Percentiles rank a stretch among this genome's conserved stretches.
Conservation (phyloP, 148 eudicot genomes). For the Cornus florida region DNA sequence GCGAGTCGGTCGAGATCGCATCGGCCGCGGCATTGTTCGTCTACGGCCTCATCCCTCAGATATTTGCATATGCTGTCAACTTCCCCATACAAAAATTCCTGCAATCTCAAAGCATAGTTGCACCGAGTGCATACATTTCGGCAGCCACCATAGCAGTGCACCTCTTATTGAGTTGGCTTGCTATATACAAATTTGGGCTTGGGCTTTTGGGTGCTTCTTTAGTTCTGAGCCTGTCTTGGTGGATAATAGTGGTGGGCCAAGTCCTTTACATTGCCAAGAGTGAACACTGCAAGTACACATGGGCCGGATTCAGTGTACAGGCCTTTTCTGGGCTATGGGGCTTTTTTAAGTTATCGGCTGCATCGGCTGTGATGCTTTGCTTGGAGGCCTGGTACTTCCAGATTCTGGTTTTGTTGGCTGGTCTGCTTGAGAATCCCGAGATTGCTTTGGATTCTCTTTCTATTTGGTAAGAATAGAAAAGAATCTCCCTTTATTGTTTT, state of each 20-base stretch:
- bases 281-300: conserved; percentile 24
- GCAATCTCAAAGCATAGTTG: conserved; percentile 29
- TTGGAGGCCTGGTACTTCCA: conserved; percentile 29
- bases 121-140: conserved; percentile 23
- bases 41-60: conserved; percentile 27
- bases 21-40: conserved; percentile 18
- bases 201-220: conserved; percentile 28
- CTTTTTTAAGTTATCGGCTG: conserved; percentile 26
- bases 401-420: conserved; percentile 23
- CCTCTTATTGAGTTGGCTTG: conserved; percentile 19
- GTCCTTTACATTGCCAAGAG: conserved; percentile 15
- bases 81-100: conserved; percentile 29
- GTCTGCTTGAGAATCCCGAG: conserved; percentile 20
- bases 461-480: conserved; percentile 20
- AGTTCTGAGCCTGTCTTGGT: conserved; percentile 28
- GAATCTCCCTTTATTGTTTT: no score
- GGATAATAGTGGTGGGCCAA: conserved; percentile 20
- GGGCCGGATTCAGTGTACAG: conserved; percentile 18
- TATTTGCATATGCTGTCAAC: conserved; percentile 22
- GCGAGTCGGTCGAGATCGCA: conserved; percentile 18
- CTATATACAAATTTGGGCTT: conserved; percentile 10
- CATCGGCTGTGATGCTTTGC: conserved; percentile 32
- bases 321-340: conserved; percentile 24
- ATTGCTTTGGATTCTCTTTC: background rate
- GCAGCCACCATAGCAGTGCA: conserved; percentile 15